Evolutionary conservation across 2,329 filamentous ascomycete genomes (phyloP).

Genomic region (Diaporthe caulivora): DNA sequence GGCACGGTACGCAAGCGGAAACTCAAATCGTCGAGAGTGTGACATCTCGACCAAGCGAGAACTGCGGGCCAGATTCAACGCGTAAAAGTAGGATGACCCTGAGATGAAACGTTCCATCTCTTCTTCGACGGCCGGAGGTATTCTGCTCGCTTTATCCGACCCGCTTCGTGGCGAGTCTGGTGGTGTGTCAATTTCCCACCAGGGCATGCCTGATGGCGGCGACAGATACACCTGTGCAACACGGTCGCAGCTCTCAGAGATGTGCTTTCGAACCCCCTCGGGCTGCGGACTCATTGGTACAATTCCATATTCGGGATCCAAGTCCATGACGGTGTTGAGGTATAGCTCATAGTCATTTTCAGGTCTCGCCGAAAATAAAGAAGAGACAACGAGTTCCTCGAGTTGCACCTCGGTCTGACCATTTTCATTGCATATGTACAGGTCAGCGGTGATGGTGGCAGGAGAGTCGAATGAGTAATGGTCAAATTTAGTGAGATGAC

Average conservation of each 20-base stretch:
- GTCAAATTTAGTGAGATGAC: constrained; percentile 47
- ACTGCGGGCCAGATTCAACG: constrained; percentile 47
- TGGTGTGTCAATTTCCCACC: constrained; percentile 9
- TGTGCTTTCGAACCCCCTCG: constrained; percentile 1
- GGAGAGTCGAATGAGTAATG: constrained; percentile 43
- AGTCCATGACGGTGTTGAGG: constrained; percentile 50
- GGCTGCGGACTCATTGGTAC: constrained; percentile 35
- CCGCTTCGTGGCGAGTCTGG: background rate
- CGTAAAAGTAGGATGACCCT: constrained; percentile 48
- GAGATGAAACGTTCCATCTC: constrained; percentile 48
- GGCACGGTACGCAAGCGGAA: constrained; percentile 43
- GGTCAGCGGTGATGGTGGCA: constrained; percentile 52
- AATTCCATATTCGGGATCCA: constrained; percentile 57
- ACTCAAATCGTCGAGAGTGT: constrained; percentile 41
- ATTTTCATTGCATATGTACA: constrained; percentile 49
- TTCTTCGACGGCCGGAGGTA: constrained; percentile 44
- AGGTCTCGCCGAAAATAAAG: constrained; percentile 47
- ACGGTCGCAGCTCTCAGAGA: constrained; percentile 52
- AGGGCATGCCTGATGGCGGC: background rate
- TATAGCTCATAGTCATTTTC: constrained; percentile 52
- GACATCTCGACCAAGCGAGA: constrained; percentile 40
- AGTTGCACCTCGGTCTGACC: constrained; percentile 50
- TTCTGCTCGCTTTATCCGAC: too few species aligned
- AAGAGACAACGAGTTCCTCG: constrained; percentile 49
- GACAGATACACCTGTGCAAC: constrained; percentile 49